phyloP scores from a whole-genome alignment of 176 grass and related monocot species.

The Cenchrus americanus region DNA sequence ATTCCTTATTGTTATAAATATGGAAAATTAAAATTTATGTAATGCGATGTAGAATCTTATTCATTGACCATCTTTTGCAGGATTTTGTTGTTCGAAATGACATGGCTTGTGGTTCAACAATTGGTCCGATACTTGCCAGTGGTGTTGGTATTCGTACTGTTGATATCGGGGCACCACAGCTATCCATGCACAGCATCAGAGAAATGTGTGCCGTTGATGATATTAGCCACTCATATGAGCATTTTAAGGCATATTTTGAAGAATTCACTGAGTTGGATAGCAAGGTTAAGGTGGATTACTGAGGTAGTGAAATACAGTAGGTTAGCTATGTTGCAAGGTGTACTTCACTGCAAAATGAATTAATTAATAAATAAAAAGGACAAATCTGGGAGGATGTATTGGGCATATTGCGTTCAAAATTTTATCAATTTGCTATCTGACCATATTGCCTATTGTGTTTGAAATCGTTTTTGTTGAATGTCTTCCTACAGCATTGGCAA shows the following conservation, averaged over 20 bases:
- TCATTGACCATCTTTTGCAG: slow-evolving; percentile 41
- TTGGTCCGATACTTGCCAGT: slow-evolving; percentile 92
- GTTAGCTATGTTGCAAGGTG: slow-evolving; percentile 23
- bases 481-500: too few species aligned
- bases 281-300: slow-evolving; percentile 73
- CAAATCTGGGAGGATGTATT: background rate
- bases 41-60: slow-evolving; percentile 10
- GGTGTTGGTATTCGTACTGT: slow-evolving; percentile 89
- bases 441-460: too few species aligned
- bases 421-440: background rate
- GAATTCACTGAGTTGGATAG: slow-evolving; percentile 82
- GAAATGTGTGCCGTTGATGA: slow-evolving; percentile 96
- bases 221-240: slow-evolving; percentile 72
- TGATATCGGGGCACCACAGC: slow-evolving; percentile 83
- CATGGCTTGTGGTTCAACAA: slow-evolving; percentile 91
- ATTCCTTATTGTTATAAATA: background rate
- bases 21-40: slow-evolving; percentile 10
- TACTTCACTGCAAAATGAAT: slow-evolving; percentile 4
- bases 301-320: slow-evolving; percentile 2
- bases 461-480: too few species aligned
- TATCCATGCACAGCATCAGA: slow-evolving; percentile 97
- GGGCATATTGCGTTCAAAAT: background rate
- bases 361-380: background rate
- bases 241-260: slow-evolving; percentile 90
- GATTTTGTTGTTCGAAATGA: slow-evolving; percentile 99